Conservation (phyloP, 805 yeast species). For the Ogataea henricii region DNA sequence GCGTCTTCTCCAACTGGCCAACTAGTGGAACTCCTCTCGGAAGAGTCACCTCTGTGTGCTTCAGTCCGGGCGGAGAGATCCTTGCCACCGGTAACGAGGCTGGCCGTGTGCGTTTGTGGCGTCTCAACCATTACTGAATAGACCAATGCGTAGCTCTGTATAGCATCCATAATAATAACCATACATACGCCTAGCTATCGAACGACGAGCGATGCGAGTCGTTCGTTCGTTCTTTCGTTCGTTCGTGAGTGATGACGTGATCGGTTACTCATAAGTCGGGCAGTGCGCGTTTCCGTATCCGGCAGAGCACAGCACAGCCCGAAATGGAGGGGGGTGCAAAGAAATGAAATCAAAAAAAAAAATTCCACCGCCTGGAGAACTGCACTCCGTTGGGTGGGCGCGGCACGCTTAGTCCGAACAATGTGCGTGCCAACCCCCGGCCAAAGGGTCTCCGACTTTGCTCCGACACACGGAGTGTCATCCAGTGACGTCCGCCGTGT, state of each 20-base stretch:
- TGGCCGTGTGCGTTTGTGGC: conserved; percentile 89
- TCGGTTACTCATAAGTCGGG: no score
- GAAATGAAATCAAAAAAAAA: background rate
- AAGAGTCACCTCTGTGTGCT: conserved; percentile 78
- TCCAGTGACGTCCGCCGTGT: background rate
- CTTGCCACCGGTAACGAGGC: conserved; percentile 87
- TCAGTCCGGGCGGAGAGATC: conserved; percentile 81
- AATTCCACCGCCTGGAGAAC: background rate
- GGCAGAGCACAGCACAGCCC: background rate
- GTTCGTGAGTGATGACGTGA: no score
- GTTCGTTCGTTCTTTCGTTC: no score
- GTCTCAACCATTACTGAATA: conserved; percentile 71
- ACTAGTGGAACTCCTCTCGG: conserved; percentile 96
- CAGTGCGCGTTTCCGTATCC: background rate
- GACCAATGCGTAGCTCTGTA: background rate
- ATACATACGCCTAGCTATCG: background rate
- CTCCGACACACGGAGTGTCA: background rate
- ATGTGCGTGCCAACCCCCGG: no score
- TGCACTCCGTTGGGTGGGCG: conserved; percentile 1
- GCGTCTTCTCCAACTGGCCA: conserved; percentile 95
- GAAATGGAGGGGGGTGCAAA: no score
- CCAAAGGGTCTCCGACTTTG: background rate
- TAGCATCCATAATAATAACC: background rate
- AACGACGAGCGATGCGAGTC: no score
- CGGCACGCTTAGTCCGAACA: no score